phyloP scores from a whole-genome alignment of 371 early-diverging fungal species.

The Lichtheimia corymbifera region DNA sequence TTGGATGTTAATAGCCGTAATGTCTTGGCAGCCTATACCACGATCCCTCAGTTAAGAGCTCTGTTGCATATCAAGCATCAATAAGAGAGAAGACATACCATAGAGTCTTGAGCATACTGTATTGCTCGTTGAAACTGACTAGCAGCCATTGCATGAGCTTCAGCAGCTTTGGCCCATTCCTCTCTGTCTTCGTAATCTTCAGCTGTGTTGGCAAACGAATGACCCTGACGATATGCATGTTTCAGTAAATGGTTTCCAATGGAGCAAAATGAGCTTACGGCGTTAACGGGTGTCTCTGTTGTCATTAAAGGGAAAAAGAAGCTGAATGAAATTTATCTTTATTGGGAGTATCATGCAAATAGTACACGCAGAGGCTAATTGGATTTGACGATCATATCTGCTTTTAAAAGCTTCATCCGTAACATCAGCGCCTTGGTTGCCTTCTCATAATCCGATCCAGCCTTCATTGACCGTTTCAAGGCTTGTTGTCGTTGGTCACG shows the following conservation, averaged over 20 bases:
- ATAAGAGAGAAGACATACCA: conserved; percentile 19
- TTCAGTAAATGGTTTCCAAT: not conserved
- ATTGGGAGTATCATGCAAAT: too few species aligned
- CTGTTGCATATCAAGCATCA: not conserved
- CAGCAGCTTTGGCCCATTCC: conserved; percentile 47
- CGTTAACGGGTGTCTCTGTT: conserved; percentile 35
- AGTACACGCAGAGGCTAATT: not conserved
- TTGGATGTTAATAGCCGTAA: conserved; percentile 27
- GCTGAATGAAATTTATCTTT: not conserved
- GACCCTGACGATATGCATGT: conserved; percentile 31
- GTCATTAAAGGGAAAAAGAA: conserved; percentile 21
- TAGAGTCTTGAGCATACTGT: conserved; percentile 35
- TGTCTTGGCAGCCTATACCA: conserved; percentile 36
- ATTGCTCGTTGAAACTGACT: conserved; percentile 45
- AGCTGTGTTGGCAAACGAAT: conserved; percentile 49
- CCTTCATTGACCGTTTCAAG: conserved; percentile 59
- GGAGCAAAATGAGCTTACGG: conserved; percentile 14
- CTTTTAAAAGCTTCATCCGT: conserved; percentile 55
- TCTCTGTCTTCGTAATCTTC: conserved; percentile 57
- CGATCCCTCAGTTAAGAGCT: not conserved
- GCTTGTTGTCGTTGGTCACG: conserved; percentile 65
- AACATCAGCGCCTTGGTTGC: conserved; percentile 61
- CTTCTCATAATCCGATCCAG: conserved; percentile 65
- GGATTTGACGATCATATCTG: conserved; percentile 17
- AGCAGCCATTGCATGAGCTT: conserved; percentile 51